Percentiles rank a stretch among this genome's conserved stretches.
Conservation (phyloP, 2,329 filamentous ascomycete species). For the Verticillium albo-atrum region DNA sequence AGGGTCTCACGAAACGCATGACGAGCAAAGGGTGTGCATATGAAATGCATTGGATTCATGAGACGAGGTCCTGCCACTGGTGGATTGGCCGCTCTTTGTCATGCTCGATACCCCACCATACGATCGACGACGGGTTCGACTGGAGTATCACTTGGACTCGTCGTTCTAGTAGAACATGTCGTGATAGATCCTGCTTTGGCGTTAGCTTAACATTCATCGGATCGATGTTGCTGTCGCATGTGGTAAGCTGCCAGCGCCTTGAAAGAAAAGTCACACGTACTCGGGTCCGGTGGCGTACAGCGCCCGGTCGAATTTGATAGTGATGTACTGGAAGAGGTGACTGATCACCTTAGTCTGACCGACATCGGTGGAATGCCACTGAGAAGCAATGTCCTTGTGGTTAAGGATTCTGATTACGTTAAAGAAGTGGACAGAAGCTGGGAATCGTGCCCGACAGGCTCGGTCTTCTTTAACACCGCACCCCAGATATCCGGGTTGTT, state of each 20-base stretch:
- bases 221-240: not conserved
- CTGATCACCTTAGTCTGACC: slow-evolving; percentile 58
- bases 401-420: slow-evolving; percentile 57
- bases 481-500: slow-evolving; percentile 33
- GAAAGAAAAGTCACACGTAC: slow-evolving; percentile 28
- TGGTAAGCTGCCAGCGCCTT: slow-evolving; percentile 12
- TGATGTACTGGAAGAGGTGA: slow-evolving; percentile 54
- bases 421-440: slow-evolving; percentile 55
- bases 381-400: slow-evolving; percentile 56
- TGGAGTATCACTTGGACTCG: slow-evolving; percentile 33
- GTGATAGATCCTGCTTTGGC: slow-evolving; percentile 26
- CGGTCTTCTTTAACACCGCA: slow-evolving; percentile 30
- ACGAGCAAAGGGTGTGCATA: not conserved
- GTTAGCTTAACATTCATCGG: slow-evolving; percentile 4
- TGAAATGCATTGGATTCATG: not conserved
- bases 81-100: not conserved
- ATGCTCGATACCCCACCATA: not conserved
- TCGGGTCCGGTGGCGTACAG: slow-evolving; percentile 50
- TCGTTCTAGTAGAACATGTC: slow-evolving; percentile 52
- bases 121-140: not conserved
- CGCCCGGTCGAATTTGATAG: slow-evolving; percentile 51
- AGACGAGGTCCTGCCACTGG: not conserved
- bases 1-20: not conserved
- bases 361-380: slow-evolving; percentile 57
- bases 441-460: slow-evolving; percentile 20